Evolutionary conservation across 2,329 filamentous ascomycete genomes (phyloP), one percentile per base, ranked within the genome.

Genomic region (Eurotiales sp.): DNA sequence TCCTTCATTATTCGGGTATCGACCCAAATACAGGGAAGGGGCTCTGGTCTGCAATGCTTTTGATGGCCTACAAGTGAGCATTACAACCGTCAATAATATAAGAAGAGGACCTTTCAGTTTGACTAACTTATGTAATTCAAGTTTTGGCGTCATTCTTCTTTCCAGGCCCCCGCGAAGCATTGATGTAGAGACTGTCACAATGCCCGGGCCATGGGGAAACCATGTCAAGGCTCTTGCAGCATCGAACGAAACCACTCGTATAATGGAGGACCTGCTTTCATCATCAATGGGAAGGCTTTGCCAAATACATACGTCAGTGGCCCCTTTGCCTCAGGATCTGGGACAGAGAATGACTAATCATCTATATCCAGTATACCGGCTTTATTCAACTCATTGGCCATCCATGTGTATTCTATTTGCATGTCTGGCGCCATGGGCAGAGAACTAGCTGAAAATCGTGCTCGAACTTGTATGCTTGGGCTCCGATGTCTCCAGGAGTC

Each of bases 321-420:
- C 23, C 7, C 8, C n/a, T n/a, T 3, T n/a, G 23, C 19, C 17
- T 23, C 10, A 11, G 25, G 10, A 19, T 3, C 14, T 17, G 14
- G 12, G 12, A 41, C 2, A 21, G 14, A 12, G 37, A 41, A 40
- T n/a, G n/a, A n/a, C 10, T 27, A 27, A 27, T 10, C 25, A 5
- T 27, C 5, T 27, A 10, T 10, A 6, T 27, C 25, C 22, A 60
- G 59, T 15, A 56, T 61, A n/a, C 60, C 57, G 3, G 55, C 60
- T 7, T 44, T 60, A 8, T 63, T 63, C 40, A 55, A 54, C 7
- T 58, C 60, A n/a, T 55, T 62, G 15, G 58, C 58, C 1, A 57
- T 64, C 40, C 60, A 62, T 36, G 59, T 59, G 2, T 53, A 62
- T 27, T 56, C 59, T 32, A 62, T 64, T 22, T 61, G 59, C 23